Conservation (phyloP, 1,284 basidiomycete species). For the Ustilago cynodontis region DNA sequence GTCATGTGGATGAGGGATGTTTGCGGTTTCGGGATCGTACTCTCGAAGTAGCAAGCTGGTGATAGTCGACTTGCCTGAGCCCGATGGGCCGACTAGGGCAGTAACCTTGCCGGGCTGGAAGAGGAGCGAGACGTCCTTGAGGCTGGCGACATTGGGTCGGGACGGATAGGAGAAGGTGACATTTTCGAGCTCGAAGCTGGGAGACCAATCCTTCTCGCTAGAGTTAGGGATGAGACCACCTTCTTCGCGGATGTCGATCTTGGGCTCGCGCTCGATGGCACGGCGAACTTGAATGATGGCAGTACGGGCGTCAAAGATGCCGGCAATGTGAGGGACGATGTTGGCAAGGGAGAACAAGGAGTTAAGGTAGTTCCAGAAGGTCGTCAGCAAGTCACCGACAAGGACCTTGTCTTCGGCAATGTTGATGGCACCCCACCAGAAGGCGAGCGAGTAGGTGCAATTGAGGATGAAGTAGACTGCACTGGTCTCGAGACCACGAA, state of each 20-base stretch:
- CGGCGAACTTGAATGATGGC: constrained; percentile 57
- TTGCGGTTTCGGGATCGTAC: constrained; percentile 70
- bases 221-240: constrained; percentile 37
- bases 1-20: constrained; percentile 50
- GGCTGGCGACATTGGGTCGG: constrained; percentile 56
- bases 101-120: constrained; percentile 65
- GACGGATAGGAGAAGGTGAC: constrained; percentile 67
- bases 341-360: constrained; percentile 65
- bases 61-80: constrained; percentile 71
- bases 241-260: constrained; percentile 63
- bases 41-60: constrained; percentile 70
- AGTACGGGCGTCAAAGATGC: constrained; percentile 58
- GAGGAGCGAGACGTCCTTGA: constrained; percentile 55
- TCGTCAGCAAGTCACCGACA: constrained; percentile 56
- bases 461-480: constrained; percentile 61
- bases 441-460: constrained; percentile 54
- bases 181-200: constrained; percentile 55
- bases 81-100: constrained; percentile 69
- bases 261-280: constrained; percentile 63
- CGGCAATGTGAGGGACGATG: constrained; percentile 63
- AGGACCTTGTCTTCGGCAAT: constrained; percentile 49
- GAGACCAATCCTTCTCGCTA: constrained; percentile 34
- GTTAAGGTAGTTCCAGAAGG: constrained; percentile 67
- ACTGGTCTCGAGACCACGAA: constrained; percentile 59
- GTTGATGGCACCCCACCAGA: constrained; percentile 63